Evolutionary conservation across 2,329 filamentous ascomycete species (phyloP), one percentile per base, ranked within the genome.

Genomic region (Colletotrichum destructivum): DNA sequence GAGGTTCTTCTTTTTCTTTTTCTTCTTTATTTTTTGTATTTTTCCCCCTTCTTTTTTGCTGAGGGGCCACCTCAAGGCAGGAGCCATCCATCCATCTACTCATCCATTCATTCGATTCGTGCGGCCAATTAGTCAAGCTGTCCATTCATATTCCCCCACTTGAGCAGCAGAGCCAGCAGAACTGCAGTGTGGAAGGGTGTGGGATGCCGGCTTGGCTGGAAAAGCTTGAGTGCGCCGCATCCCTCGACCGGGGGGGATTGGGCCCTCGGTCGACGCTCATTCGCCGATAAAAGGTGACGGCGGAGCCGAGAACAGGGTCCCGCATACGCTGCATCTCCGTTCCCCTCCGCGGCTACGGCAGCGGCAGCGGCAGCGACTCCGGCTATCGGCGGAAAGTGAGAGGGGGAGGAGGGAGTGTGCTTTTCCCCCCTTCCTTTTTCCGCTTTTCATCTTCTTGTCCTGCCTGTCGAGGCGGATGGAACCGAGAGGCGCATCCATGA

Each of bases 181-280:
- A 35, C 31, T 35, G 31, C 31, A 35, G 31, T 35, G 69, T 55
- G 13, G 69, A 69, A 52, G 59, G 69, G 56, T 26, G 46, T 51
- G 60, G 65, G 69, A 49, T 71, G 65, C 65, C 59, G 65, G 57
- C 65, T 71, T 64, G 59, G 64, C 69, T 47, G 16, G 38, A 64
- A 59, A 60, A 64, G 69, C 69, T 71, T 64, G 65, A 68, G 59
- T 69, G 46, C 47, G 65, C 65, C 59, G 65, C 65, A 71, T 59
- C 51, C 65, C 31, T 35, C 35, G 56, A 18, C 49, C 31, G 59
- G 31, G 42, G 26, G 44, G 31, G 31, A 31, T 8, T 31, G 31
- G 31, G 31, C 31, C 31, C 16, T 35, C 35, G 31, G 46, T 42
- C 51, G 57, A 57, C 57, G 35, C 65, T 62, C 21, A 63, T 54